Evolutionary conservation across 2,329 filamentous ascomycete genomes (phyloP), one percentile per base, ranked within the genome.

Genomic region (Fusarium sp.): DNA sequence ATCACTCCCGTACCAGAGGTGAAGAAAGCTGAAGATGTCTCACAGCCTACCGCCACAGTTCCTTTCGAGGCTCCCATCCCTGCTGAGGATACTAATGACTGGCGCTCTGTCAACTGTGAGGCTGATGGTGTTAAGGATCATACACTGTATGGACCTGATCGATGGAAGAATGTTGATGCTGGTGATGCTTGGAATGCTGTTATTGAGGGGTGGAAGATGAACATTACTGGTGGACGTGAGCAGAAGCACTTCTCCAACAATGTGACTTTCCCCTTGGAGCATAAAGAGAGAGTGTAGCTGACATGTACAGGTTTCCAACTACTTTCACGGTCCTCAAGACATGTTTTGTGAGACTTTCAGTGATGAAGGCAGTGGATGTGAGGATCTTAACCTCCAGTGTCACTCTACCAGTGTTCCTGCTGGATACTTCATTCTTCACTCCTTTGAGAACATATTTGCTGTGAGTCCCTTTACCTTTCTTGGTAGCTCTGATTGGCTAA

Each of bases 311-410:
- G 64, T 70, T 17, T 68, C 67, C 5, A 70, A 70, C 49, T 70
- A 55, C 25, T 67, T 70, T 22, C 58, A 70, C 11, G 63, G 67
- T 4, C 67, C 64, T 29, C 67, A 70, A 10, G 67, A 70, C 7
- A 68, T 70, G 67, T 70, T 58, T 18, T 68, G 67, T 4, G 63
- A 68, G 42, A 70, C 58, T 5, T 70, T 70, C 10, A 58, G 57
- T 41, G 58, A 68, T 4, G 57, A 59, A 22, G 67, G 67, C 9
- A 63, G 52, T 18, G 64, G 67, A 7, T 70, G 64, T 13, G 27
- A 62, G 20, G 52, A 62, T 18, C 44, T 68, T 1, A 45, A 68
- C 29, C 47, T 70, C 4, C 67, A 70, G 38, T 70, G 67, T 5
- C 36, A 56, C 29, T 56, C 53, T 38, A 55, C 49, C 17, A 70